phyloP scores from a whole-genome alignment of 306 rosid species.

The Quercus variabilis region DNA sequence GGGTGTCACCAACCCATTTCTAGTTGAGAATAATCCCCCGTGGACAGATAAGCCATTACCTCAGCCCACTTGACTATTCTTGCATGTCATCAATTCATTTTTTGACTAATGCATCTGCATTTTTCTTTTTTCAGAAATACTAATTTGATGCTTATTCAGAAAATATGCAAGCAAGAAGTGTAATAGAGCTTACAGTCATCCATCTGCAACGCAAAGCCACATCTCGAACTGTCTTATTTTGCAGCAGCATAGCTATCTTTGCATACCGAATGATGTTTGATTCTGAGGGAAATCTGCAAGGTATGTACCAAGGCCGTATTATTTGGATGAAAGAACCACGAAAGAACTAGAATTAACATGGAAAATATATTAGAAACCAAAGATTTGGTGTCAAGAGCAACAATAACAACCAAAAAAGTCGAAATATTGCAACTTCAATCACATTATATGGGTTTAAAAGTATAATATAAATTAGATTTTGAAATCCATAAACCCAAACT shows the following conservation, averaged over 20 bases:
- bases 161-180: slow-evolving; percentile 9
- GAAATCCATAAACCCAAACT: not conserved
- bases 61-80: not conserved
- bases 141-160: slow-evolving; percentile 9
- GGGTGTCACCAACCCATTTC: not conserved
- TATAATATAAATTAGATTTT: not conserved
- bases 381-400: not conserved
- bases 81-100: not conserved
- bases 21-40: not conserved
- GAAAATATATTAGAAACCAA: not conserved
- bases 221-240: slow-evolving; percentile 83
- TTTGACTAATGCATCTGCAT: not conserved
- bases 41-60: not conserved
- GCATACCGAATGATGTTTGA: slow-evolving; percentile 72
- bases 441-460: not conserved
- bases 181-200: slow-evolving; percentile 74
- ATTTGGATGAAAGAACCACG: not conserved
- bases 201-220: slow-evolving; percentile 95
- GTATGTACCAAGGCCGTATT: slow-evolving; percentile 1
- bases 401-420: not conserved
- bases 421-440: not conserved
- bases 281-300: slow-evolving; percentile 51
- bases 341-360: not conserved
- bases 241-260: slow-evolving; percentile 79
- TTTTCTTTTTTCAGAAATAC: not conserved